Conservation (phyloP, 2,329 filamentous ascomycete species). For the Madurella fahalii region DNA sequence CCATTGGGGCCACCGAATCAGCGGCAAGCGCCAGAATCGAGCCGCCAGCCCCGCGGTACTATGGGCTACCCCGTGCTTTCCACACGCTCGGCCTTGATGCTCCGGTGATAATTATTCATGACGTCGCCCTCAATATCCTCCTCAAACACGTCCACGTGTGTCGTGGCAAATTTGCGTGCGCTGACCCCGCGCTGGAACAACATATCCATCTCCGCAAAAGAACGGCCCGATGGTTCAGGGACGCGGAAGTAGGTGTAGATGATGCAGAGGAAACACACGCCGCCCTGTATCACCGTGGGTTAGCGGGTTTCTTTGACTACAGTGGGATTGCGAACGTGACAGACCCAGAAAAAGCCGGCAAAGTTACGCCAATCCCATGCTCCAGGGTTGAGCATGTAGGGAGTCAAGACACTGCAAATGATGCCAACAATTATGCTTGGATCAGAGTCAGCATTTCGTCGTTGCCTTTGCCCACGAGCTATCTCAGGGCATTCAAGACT, state of each 20-base stretch:
- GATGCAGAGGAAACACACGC: constrained; percentile 74
- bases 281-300: constrained; percentile 44
- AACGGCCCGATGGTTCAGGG: constrained; percentile 74
- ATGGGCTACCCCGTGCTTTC: background rate
- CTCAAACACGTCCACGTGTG: constrained; percentile 53
- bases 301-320: constrained; percentile 13
- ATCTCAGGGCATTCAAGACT: constrained; percentile 26
- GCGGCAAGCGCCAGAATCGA: background rate
- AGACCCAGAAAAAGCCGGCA: constrained; percentile 79
- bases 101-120: constrained; percentile 45
- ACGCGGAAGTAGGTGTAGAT: constrained; percentile 78
- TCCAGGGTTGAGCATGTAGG: constrained; percentile 86
- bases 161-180: constrained; percentile 67
- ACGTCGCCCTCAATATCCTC: constrained; percentile 46
- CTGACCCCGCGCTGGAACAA: constrained; percentile 71
- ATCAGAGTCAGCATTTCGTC: constrained; percentile 7
- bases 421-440: constrained; percentile 73
- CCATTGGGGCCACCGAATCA: background rate
- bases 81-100: background rate
- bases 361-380: constrained; percentile 88
- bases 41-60: background rate
- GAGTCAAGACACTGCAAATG: constrained; percentile 74
- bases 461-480: background rate
- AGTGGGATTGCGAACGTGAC: constrained; percentile 22
- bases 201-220: constrained; percentile 81